A percentile compares a stretch with the other conserved stretches of the same genome.
Evolutionary conservation across 1,284 basidiomycete species (phyloP).

Genomic region (Ceratobasidium sp.): DNA sequence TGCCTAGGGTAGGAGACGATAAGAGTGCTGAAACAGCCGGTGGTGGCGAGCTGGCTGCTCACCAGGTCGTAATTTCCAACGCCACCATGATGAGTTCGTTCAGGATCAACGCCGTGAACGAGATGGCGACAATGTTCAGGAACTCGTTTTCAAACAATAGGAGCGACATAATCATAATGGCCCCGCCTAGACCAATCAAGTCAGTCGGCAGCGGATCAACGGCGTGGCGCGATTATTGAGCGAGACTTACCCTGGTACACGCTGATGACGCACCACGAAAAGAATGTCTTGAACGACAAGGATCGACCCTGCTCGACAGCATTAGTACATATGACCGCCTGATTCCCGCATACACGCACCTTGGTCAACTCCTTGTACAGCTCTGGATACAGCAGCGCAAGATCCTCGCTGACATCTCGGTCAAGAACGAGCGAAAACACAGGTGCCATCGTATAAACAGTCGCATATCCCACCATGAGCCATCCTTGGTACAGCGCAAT

Average conservation of each 20-base stretch:
- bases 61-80: conserved; percentile 97
- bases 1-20: conserved; percentile 68
- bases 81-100: conserved; percentile 99
- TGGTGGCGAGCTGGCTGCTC: conserved; percentile 48
- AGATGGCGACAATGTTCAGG: conserved; percentile 97
- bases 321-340: conserved; percentile 1
- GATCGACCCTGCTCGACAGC: conserved; percentile 75
- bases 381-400: conserved; percentile 96
- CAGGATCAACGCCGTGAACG: conserved; percentile 94
- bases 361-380: conserved; percentile 98
- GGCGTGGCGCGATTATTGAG: conserved; percentile 11
- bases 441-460: conserved; percentile 97
- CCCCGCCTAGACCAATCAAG: conserved; percentile 70
- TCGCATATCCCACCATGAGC: conserved; percentile 98
- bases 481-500: conserved; percentile 98
- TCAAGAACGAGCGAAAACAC: conserved; percentile 98
- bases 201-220: conserved; percentile 27
- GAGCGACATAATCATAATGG: conserved; percentile 98
- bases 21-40: background rate
- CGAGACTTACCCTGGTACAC: conserved; percentile 86
- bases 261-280: conserved; percentile 97
- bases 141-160: conserved; percentile 98
- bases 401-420: conserved; percentile 93
- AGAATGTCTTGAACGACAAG: conserved; percentile 96
- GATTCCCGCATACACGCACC: conserved; percentile 58